Conservation (phyloP, 768 basidiomycete genomes). For the Tubosaeta sp. region DNA sequence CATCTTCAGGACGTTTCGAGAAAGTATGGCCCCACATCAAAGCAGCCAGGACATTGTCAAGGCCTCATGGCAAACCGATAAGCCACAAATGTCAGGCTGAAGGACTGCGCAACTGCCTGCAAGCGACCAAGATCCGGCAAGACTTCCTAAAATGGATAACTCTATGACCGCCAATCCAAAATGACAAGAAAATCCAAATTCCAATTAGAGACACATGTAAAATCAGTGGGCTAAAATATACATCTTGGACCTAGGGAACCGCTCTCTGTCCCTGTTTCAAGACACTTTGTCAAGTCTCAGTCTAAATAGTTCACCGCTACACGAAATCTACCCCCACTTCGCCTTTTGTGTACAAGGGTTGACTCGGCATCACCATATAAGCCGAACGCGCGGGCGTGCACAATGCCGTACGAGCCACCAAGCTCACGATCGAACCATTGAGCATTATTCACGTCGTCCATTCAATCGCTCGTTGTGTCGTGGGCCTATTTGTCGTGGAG, state of each 20-base stretch:
- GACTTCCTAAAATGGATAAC: slow-evolving; percentile 7
- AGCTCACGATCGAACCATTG: no score
- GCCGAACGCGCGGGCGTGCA: no score
- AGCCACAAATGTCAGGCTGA: neutral
- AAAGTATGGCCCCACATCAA: neutral
- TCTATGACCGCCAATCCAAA: neutral
- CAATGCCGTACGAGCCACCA: no score
- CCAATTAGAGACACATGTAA: neutral
- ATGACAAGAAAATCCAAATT: neutral
- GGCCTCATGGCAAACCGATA: neutral
- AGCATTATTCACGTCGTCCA: no score
- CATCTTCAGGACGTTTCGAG: neutral
- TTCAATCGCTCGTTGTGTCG: no score
- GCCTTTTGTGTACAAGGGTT: no score
- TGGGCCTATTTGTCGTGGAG: no score
- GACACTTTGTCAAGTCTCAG: no score
- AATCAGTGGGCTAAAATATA: neutral
- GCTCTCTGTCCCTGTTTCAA: no score
- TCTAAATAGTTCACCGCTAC: no score
- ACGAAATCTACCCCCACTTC: neutral
- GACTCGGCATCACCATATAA: no score
- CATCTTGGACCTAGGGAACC: no score
- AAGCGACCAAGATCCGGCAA: neutral
- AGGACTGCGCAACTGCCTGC: neutral
- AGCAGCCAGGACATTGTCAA: neutral